phyloP scores from a whole-genome alignment of 768 basidiomycete genomes.

The Mycena leptocephala region DNA sequence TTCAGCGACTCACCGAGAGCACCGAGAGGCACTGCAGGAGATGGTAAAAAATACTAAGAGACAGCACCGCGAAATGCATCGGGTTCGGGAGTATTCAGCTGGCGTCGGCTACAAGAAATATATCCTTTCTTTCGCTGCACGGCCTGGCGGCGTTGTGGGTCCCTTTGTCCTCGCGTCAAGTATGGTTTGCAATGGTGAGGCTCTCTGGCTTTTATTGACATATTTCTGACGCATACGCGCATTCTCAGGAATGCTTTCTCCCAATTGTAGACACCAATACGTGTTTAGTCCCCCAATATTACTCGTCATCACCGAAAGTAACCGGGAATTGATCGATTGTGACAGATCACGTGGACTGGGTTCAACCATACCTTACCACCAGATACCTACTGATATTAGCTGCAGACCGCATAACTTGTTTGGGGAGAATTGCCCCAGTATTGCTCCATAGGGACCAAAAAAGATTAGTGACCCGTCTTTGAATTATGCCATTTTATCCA shows the following conservation, averaged over 20 bases:
- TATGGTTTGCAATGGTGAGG: neutral
- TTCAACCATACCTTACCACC: too few species aligned
- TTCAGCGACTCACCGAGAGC: neutral
- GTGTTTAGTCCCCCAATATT: neutral
- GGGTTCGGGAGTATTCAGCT: neutral
- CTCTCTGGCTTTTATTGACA: neutral
- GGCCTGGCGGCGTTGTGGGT: neutral
- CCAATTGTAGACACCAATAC: neutral
- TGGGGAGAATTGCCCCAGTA: too few species aligned
- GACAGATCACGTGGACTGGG: too few species aligned
- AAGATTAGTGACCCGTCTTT: too few species aligned
- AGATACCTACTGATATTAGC: too few species aligned
- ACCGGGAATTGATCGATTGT: too few species aligned
- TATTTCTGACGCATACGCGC: neutral
- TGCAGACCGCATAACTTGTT: too few species aligned
- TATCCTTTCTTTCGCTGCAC: neutral
- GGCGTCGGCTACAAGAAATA: neutral
- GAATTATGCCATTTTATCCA: too few species aligned
- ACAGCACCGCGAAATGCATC: neutral
- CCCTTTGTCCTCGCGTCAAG: neutral
- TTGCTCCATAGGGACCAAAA: too few species aligned
- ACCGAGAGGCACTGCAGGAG: neutral
- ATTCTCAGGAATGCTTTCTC: neutral
- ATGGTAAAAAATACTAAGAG: neutral
- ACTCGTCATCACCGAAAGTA: too few species aligned